These are phyloP conservation scores for Cryomyces antarcticus DNA, from an alignment of 495 filamentous ascomycete species.

Conservation along the genomic window DNA sequence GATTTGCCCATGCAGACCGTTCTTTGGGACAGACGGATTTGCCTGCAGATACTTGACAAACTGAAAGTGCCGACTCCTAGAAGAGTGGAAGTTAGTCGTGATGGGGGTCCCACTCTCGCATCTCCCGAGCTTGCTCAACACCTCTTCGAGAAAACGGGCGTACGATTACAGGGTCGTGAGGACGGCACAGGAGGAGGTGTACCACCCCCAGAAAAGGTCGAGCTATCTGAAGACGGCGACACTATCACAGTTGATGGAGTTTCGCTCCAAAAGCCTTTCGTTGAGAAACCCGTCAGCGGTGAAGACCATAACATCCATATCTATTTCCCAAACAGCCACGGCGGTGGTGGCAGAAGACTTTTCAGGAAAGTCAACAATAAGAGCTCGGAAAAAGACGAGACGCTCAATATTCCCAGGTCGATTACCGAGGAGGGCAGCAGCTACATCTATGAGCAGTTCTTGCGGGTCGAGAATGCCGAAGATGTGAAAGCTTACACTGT, in stretches of 20 bases:
- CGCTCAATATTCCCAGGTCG: constrained; percentile 51
- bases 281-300: constrained; percentile 94
- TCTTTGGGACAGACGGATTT: constrained; percentile 85
- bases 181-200: constrained; percentile 48
- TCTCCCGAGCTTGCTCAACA: constrained; percentile 58
- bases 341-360: constrained; percentile 73
- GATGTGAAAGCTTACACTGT: constrained; percentile 99
- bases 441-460: constrained; percentile 93
- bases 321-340: constrained; percentile 71
- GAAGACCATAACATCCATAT: constrained; percentile 98
- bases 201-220: constrained; percentile 39
- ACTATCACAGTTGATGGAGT: constrained; percentile 70
- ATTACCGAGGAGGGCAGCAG: constrained; percentile 59
- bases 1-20: constrained; percentile 97
- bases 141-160: constrained; percentile 57
- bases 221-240: constrained; percentile 71
- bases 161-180: constrained; percentile 55
- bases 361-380: constrained; percentile 98
- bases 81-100: constrained; percentile 80
- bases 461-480: constrained; percentile 86
- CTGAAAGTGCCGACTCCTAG: constrained; percentile 77
- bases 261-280: constrained; percentile 75
- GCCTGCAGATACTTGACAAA: constrained; percentile 66
- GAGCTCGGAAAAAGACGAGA: constrained; percentile 76
- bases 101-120: constrained; percentile 68